Evolutionary conservation across 352 stramenopile species (phyloP), one percentile per base, ranked within the genome.

Genomic region (Pythium phragmiticola): DNA sequence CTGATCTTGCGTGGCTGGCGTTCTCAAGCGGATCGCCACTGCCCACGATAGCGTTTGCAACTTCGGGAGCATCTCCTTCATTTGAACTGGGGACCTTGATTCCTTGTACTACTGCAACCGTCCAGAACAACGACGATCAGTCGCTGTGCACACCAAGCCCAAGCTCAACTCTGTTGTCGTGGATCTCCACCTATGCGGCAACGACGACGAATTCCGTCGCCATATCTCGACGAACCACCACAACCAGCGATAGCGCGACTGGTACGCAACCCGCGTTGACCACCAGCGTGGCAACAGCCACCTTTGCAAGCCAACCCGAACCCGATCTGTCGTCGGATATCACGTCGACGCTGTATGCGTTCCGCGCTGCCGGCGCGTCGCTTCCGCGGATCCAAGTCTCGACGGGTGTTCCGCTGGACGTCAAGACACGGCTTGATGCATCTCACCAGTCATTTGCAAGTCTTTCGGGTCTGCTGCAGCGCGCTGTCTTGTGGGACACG

Each of bases 401-500:
- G 4, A 26, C 13, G 2, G 21, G 13, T 1, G 37, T 69, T 4
- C 63, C 63, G 4, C 6, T 16, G 0, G 57, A 70, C 16, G 52
- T 70, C 4, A 17, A 46, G 19, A 16, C 47, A 11, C 30, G 64
- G 12, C 23, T 65, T 9, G 50, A 43, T 28, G 33, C n/a, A 1
- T n/a, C 13, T 17, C 14, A 48, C 7, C 56, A 71, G 0, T 30
- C 23, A 39, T 76, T 73, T 14, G 30, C 61, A 4, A 23, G 37
- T 14, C 48, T 72, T 2, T 49, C 60, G 0, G 69, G 69, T 0
- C 39, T 76, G 9, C 57, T 76, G 7, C 60, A 73, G 57, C 69
- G 69, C 5, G 60, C 69, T 2, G 4, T 75, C 23, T 17, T 75
- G 13, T 75, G 69, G 69, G 60, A 75, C n/a, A 26, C 60, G 0